Percentiles rank a stretch among this genome's conserved stretches.
Conservation (phyloP, 371 early-diverging fungal species). For the Pancytospora philotis region DNA sequence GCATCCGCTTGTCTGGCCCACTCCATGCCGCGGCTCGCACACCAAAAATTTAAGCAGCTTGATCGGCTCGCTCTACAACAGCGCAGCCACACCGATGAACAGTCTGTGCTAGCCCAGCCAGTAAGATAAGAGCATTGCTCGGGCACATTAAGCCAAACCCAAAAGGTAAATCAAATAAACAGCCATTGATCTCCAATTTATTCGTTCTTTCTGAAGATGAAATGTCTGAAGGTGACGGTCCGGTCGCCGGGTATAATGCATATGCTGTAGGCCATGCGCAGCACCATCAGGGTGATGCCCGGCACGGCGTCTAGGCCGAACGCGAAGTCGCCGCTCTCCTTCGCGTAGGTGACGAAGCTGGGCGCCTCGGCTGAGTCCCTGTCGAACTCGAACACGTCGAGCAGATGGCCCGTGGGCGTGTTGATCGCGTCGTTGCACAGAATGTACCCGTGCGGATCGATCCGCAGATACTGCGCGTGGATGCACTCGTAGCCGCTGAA, state of each 20-base stretch:
- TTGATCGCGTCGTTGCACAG: conserved; percentile 50
- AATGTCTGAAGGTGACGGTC: conserved; percentile 12
- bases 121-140: too few species aligned
- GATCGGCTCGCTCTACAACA: too few species aligned
- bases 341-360: conserved; percentile 13
- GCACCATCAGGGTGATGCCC: neutral
- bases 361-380: neutral
- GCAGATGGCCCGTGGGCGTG: conserved; percentile 13
- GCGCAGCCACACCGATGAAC: too few species aligned
- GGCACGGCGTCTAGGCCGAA: conserved; percentile 5
- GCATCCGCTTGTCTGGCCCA: too few species aligned
- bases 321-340: conserved; percentile 15
- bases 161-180: too few species aligned
- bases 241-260: neutral
- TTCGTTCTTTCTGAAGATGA: conserved; percentile 18
- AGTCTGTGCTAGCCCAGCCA: too few species aligned
- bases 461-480: conserved; percentile 4
- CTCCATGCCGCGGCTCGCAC: too few species aligned
- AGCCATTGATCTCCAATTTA: too few species aligned
- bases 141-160: too few species aligned
- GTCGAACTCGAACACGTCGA: conserved; percentile 11
- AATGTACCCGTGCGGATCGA: conserved; percentile 36
- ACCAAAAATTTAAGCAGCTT: too few species aligned
- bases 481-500: conserved; percentile 23
- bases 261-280: neutral